Evolutionary conservation across 2,329 filamentous ascomycete genomes (phyloP), one percentile per base, ranked within the genome.

Genomic region (Venturia effusa): DNA sequence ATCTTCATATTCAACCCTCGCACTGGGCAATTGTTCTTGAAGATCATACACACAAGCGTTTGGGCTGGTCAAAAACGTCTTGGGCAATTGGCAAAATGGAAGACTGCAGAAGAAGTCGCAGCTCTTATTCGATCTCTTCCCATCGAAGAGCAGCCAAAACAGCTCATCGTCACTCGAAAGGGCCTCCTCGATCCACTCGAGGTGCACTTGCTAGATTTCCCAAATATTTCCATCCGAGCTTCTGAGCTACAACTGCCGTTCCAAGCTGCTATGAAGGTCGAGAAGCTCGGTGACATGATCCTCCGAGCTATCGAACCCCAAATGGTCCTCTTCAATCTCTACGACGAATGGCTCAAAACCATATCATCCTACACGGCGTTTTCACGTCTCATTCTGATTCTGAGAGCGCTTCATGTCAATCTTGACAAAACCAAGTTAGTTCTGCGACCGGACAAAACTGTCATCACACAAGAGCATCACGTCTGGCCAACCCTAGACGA

Each of bases 1-100:
- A 97, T 99, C 74, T 99, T 99, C 81, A 99, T 99, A 73, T 97
- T 99, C 84, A 99, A 99, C 74, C 94, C 95, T n/a, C 86, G 93
- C 65, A 99, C 94, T 62, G 94, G 94, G 61, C 94, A 99, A 73
- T 79, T 99, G 45, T 99, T 99, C 85, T 78, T 99, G 73, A 99
- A 99, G 83, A 97, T 99, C 70, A 99, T 99, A 69, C 95, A 99
- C 77, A 99, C 94, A 1, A 97, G 92, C 72, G 95, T 99, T 34
- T 99, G 94, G 94, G 94, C 94, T 61, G 94, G 94, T 63, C 94
- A 99, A 78, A 99, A 99, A 77, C 95, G 94, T 89, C 85, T 99
- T 39, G 95, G 95, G 68, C 94, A 99, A 76, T 79, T 99, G 68
- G 94, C 94, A 59, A 99, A 99, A 75, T 99, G 94, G 94, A 99